Evolutionary conservation across 2,329 filamentous ascomycete genomes (phyloP).

Genomic region (Fusarium sarcochroum): DNA sequence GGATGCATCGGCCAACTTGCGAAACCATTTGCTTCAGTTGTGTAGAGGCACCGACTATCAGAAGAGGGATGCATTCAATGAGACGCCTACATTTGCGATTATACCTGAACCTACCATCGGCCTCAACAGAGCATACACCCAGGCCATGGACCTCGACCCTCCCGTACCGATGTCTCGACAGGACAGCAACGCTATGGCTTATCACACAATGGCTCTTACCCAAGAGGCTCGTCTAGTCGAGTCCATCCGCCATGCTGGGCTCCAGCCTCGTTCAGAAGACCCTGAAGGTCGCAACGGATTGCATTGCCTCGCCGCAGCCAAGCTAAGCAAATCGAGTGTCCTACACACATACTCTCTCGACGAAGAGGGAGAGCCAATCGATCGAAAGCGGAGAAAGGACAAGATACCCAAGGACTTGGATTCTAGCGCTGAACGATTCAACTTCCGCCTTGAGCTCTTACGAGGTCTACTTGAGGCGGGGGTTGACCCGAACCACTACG

Average conservation of each 20-base stretch:
- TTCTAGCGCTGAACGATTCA: constrained; percentile 52
- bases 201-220: constrained; percentile 16
- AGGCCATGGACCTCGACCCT: constrained; percentile 47
- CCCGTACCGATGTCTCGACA: constrained; percentile 16
- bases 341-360: constrained; percentile 52
- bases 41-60: constrained; percentile 53
- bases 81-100: constrained; percentile 40
- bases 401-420: constrained; percentile 47
- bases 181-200: constrained; percentile 7
- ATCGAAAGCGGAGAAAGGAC: constrained; percentile 20
- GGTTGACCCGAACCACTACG: constrained; percentile 68
- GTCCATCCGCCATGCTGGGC: constrained; percentile 33
- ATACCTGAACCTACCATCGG: constrained; percentile 13
- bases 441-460: constrained; percentile 47
- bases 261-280: constrained; percentile 46
- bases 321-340: constrained; percentile 59
- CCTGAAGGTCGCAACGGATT: constrained; percentile 67
- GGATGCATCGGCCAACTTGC: constrained; percentile 51
- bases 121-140: constrained; percentile 12
- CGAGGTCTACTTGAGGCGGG: constrained; percentile 53
- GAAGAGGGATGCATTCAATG: constrained; percentile 66
- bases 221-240: constrained; percentile 45
- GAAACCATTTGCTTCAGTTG: constrained; percentile 45
- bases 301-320: constrained; percentile 70
- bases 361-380: constrained; percentile 21